Evolutionary conservation across 2,329 filamentous ascomycete species (phyloP), one percentile per base, ranked within the genome.

Genomic region (Alternaria panax): DNA sequence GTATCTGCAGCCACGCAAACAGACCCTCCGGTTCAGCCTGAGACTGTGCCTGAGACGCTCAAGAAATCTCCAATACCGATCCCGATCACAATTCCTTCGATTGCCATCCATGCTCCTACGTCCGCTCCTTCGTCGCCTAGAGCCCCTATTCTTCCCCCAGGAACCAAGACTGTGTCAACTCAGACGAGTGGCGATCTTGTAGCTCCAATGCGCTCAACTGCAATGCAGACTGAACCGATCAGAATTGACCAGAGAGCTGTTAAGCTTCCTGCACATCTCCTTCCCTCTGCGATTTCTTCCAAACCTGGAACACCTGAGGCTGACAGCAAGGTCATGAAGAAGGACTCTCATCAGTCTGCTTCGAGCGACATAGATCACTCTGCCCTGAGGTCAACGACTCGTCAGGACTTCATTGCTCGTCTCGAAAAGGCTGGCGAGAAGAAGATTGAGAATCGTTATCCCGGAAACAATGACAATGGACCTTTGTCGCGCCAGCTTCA

Each of bases 171-270:
- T 77, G 88, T 90, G 64, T 89, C 88, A 18, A 94, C 90, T 70
- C 95, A 99, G 78, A 92, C 93, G 25, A 84, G 84, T 36, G 81
- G 88, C 48, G 77, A 83, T 11, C 71, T 82, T 34, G 69, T 82
- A 9, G 74, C 78, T 25, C 76, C 80, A 18, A 82, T 82, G 66
- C 81, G 80, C 40, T 89, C 84, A 56, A 83, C 79, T 45, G 87
- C 86, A 2, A 85, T 93, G 58, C 95, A 99, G 81, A 99, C 95
- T 0, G 93, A 98, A 68, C 91, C 92, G 59, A 97, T 98, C 58
- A 87, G 92, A 55, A 87, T 96, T 6, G 93, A 96, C 73, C 87
- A 88, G 79, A 87, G 93, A 61, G 81, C 92, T 43, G 87, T 90
- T 61, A 89, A 88, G 66, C 83, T 97, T 25, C 92, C 92, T 14